Base-by-base conservation (phyloP, 2,329 filamentous ascomycete genomes). In the Meredithiella fracta region DNA sequence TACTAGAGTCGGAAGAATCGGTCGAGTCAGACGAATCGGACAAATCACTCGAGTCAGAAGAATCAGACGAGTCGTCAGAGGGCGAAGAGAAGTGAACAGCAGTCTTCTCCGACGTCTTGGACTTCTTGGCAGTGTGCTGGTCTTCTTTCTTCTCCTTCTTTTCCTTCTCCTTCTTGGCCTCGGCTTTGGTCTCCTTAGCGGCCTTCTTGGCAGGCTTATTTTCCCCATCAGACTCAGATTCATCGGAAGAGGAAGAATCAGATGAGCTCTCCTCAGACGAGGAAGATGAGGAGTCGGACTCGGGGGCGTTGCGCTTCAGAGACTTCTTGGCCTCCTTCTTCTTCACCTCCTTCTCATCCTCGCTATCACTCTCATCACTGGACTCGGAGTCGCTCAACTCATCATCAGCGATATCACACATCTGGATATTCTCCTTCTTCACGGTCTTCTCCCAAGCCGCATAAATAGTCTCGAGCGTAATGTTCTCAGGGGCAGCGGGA, bases 151-250 rank as follows among this genome's bases (percentile, higher is more conserved):
- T 82, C 34, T 50, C 62, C 61, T 42, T 65, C 67, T 37, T 63
- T 29, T 68, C 70, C 67, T 79, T 81, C 70, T 82, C 82, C 67
- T 78, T 81, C 69, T 82, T 82, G 25, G 67, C 61, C 59, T 70
- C 70, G 2, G 72, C 56, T 51, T 58, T 57, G 54, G 56, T 53
- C 14, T 57, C 49, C 47, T 59, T 53, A 26, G 37, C 3, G 31
- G 26, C 31, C 22, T 53, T 55, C 40, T 54, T 54, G 5, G 53
- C 20, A 7, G 31, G 26, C 34, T 56, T 52, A 26, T 56, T 20
- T 11, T 57, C 55, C n/a, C 20, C 50, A 15, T 56, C 54, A 8
- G 51, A 67, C 1, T 65, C 67, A 51, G 65, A 53, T 14, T 47
- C 26, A 17, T 20, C 26, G 5, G 29, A 50, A 8, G 42, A 31